These are phyloP conservation scores for Myrica gale DNA, from an alignment of 306 rosid genomes.

Conservation along the genomic window DNA sequence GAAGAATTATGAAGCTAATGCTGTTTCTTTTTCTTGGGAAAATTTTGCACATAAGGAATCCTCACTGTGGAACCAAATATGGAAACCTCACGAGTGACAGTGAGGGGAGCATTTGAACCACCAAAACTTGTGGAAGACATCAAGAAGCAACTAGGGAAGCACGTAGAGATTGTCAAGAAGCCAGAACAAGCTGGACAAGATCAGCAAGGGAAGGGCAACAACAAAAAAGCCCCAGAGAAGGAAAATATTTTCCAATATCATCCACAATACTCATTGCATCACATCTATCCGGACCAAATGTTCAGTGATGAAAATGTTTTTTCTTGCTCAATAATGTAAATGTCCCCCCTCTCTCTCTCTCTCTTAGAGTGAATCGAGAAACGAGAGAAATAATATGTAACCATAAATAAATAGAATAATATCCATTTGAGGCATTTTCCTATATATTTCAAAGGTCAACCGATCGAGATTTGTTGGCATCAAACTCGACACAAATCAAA, in stretches of 20 bases:
- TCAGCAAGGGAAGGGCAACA: not conserved
- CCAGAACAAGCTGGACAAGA: constrained; percentile 23
- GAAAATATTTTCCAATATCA: constrained; percentile 37
- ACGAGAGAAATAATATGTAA: too few relatives aligned
- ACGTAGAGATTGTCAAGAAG: constrained; percentile 47
- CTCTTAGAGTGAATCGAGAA: too few relatives aligned
- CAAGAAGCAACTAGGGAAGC: constrained; percentile 52
- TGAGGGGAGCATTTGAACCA: constrained; percentile 56
- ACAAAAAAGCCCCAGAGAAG: not conserved
- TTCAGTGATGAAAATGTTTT: constrained; percentile 73
- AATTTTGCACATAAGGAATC: constrained; percentile 39
- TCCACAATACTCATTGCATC: constrained; percentile 51
- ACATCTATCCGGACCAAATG: constrained; percentile 43
- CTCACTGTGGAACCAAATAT: constrained; percentile 45
- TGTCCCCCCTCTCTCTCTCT: too few relatives aligned
- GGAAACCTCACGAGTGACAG: constrained; percentile 52
- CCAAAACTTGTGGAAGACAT: constrained; percentile 37
- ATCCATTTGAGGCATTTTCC: too few relatives aligned
- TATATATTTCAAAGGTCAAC: too few relatives aligned
- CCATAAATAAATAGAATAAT: too few relatives aligned
- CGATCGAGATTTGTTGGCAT: too few relatives aligned
- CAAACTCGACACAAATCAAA: too few relatives aligned
- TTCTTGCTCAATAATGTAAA: constrained; percentile 71
- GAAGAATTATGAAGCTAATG: not conserved
- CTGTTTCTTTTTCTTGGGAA: not conserved